A percentile compares a stretch with the other conserved stretches of the same genome.
Conservation (phyloP, 2,329 filamentous ascomycete species). For the Cylindrodendrum hubeiense region DNA sequence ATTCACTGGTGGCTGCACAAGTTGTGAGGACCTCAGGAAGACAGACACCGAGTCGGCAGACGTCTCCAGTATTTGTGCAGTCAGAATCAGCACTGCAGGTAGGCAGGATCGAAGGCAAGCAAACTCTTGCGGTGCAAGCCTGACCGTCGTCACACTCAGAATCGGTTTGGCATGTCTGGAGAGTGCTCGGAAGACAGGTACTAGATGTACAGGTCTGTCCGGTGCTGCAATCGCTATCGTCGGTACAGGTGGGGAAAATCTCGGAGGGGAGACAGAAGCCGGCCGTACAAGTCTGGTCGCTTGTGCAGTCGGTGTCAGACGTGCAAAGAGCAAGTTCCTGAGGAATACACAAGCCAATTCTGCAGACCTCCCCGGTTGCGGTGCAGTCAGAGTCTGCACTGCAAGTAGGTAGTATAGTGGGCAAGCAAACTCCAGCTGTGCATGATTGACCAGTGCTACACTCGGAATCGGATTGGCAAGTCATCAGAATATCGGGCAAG, state of each 20-base stretch:
- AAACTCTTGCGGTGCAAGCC: conserved; percentile 3
- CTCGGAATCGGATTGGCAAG: not conserved
- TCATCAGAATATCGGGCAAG: not conserved
- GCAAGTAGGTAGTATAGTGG: not conserved
- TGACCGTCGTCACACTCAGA: not conserved
- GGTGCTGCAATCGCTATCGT: not conserved
- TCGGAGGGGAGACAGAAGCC: conserved; percentile 4
- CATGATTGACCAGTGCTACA: not conserved
- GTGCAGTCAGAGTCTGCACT: not conserved
- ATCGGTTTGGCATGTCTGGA: not conserved
- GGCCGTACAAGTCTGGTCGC: conserved; percentile 8
- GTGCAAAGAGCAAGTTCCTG: not conserved
- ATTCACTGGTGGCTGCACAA: not conserved
- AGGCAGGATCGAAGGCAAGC: not conserved
- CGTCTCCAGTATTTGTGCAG: not conserved
- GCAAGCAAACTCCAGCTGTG: conserved; percentile 7
- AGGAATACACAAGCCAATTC: conserved; percentile 11
- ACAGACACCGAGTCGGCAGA: conserved; percentile 14
- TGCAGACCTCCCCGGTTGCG: not conserved
- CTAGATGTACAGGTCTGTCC: not conserved
- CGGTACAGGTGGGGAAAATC: not conserved
- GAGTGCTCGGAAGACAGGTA: conserved; percentile 2
- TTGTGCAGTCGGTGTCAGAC: not conserved
- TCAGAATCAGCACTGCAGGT: not conserved
- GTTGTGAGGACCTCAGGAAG: not conserved